A percentile compares a stretch with the other conserved stretches of the same genome.
Conservation (phyloP, 2,329 filamentous ascomycete genomes). For the Hymenoscyphus scutula region DNA sequence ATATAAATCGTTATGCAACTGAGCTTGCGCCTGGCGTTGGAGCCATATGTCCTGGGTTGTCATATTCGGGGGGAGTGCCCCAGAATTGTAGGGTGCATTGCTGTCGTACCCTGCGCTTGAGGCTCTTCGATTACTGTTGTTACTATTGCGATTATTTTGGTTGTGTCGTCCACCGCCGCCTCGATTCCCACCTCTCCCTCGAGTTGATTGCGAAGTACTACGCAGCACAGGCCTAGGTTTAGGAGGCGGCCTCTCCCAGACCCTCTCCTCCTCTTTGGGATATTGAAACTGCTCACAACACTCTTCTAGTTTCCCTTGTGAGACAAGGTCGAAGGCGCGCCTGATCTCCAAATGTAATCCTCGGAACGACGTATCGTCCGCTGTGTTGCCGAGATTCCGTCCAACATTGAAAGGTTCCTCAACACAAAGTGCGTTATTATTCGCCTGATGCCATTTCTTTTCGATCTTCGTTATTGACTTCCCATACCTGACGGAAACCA, state of each 20-base stretch:
- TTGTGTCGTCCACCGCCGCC: conserved; percentile 31
- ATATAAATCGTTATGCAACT: conserved; percentile 39
- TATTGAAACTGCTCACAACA: conserved; percentile 88
- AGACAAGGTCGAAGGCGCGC: conserved; percentile 79
- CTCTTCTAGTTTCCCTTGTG: conserved; percentile 73
- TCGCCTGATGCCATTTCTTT: conserved; percentile 80
- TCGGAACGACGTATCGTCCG: conserved; percentile 89
- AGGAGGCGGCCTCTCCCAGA: conserved; percentile 56
- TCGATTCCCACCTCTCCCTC: conserved; percentile 30
- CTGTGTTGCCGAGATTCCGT: conserved; percentile 92
- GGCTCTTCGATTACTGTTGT: conserved; percentile 33
- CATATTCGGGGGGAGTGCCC: conserved; percentile 24
- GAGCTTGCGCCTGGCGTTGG: conserved; percentile 36
- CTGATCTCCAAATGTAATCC: conserved; percentile 88
- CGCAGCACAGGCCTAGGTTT: conserved; percentile 51
- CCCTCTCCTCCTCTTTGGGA: conserved; percentile 67
- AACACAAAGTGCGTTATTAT: conserved; percentile 85
- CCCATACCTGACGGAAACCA: conserved; percentile 81
- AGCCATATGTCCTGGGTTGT: conserved; percentile 35
- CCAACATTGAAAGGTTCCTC: conserved; percentile 93
- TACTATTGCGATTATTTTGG: conserved; percentile 28
- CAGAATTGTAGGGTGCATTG: conserved; percentile 26
- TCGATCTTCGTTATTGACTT: conserved; percentile 75
- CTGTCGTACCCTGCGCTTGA: conserved; percentile 35
- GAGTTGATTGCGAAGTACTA: conserved; percentile 57